Conservation (phyloP, 106 monocot species). For the Cymbidium sinense region DNA sequence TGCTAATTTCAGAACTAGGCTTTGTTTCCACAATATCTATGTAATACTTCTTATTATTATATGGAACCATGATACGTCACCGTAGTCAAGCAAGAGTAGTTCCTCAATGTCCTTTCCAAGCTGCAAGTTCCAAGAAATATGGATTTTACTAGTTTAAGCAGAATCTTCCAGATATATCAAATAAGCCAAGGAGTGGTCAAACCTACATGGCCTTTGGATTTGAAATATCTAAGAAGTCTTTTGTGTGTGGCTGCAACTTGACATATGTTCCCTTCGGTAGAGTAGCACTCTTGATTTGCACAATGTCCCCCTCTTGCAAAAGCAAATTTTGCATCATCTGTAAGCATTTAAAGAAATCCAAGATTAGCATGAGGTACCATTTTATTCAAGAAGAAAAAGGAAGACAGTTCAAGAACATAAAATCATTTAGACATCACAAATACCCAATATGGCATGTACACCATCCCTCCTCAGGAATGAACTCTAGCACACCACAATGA, state of each 20-base stretch:
- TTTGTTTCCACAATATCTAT: constrained; percentile 98
- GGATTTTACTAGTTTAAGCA: not conserved
- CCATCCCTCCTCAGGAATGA: constrained; percentile 87
- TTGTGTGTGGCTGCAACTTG: constrained; percentile 81
- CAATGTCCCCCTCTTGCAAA: constrained; percentile 76
- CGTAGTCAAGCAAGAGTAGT: constrained; percentile 85
- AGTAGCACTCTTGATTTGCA: constrained; percentile 64
- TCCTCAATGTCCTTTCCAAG: constrained; percentile 85
- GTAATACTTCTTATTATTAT: constrained; percentile 96
- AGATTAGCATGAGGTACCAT: not conserved
- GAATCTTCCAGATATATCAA: not conserved
- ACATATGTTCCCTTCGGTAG: constrained; percentile 85
- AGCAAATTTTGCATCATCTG: constrained; percentile 95
- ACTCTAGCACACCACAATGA: constrained; percentile 94
- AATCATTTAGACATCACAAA: not conserved
- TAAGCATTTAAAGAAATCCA: not conserved
- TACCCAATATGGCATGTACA: constrained; percentile 95
- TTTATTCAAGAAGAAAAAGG: not conserved
- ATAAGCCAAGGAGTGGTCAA: not conserved
- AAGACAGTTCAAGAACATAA: too few species aligned
- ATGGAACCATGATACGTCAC: constrained; percentile 95
- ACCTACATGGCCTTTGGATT: constrained; percentile 84
- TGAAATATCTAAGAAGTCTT: constrained; percentile 79
- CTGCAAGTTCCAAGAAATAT: constrained; percentile 23
- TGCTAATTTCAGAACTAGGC: constrained; percentile 67